These are phyloP conservation scores for Salvia splendens DNA, from an alignment of 257 asterid genomes.

Conservation along the genomic window DNA sequence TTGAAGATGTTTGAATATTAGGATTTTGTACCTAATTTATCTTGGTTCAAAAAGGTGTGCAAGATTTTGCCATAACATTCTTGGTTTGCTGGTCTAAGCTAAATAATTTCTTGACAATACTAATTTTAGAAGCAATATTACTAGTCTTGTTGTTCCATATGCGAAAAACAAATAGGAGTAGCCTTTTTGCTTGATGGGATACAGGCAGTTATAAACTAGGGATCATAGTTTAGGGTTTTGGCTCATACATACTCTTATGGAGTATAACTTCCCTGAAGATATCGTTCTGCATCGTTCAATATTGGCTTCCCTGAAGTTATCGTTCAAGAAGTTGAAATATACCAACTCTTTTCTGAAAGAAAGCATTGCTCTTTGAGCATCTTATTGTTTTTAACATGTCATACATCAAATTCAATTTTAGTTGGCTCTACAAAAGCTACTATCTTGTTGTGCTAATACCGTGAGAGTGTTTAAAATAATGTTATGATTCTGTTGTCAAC, in stretches of 20 bases:
- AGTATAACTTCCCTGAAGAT: neutral
- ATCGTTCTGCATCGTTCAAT: neutral
- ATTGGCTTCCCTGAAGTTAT: neutral
- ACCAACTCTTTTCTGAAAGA: neutral
- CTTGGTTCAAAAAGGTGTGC: neutral
- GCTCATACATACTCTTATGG: neutral
- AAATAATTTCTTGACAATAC: neutral
- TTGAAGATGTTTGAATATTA: neutral
- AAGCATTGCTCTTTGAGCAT: neutral
- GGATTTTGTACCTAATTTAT: neutral
- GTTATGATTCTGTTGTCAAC: constrained; percentile 20
- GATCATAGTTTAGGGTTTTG: neutral
- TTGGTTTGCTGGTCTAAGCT: constrained; percentile 5
- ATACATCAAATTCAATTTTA: too few relatives aligned
- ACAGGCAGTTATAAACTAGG: neutral
- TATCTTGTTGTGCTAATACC: neutral
- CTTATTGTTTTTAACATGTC: neutral
- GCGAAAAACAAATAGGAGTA: neutral
- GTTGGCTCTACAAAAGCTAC: neutral
- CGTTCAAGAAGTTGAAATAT: neutral
- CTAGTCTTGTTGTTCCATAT: neutral
- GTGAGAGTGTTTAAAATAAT: neutral
- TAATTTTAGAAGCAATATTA: constrained; percentile 2
- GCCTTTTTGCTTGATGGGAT: neutral
- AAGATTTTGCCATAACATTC: neutral